Percentiles rank a stretch among this genome's conserved stretches.
These are phyloP conservation scores for Saccharomycopsis hybrid DNA, from an alignment of 1,139 yeast species.

Conservation along the genomic window DNA sequence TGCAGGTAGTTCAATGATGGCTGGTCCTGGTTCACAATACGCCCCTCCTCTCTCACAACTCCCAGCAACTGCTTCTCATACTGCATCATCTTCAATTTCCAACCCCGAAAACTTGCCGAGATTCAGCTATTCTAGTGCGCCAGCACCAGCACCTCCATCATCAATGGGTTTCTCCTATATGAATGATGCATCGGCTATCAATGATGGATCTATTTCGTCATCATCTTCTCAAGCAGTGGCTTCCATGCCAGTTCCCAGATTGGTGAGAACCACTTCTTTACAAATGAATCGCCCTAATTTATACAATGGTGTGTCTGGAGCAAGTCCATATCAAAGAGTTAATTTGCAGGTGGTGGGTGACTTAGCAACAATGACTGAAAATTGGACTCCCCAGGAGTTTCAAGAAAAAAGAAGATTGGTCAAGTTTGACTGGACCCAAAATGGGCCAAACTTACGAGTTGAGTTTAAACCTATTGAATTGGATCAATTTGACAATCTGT, in stretches of 20 bases:
- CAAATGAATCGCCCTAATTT: constrained; percentile 3
- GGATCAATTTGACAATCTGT: constrained; percentile 22
- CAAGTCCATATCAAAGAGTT: constrained; percentile 20
- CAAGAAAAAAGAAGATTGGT: constrained; percentile 34
- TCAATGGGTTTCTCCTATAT: too few species aligned
- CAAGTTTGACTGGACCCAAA: constrained; percentile 29
- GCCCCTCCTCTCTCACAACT: background rate
- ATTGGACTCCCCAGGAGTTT: constrained; percentile 35
- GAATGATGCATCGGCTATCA: too few species aligned
- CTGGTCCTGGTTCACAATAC: background rate
- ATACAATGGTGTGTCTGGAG: background rate
- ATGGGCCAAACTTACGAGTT: constrained; percentile 23
- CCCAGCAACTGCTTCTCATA: background rate
- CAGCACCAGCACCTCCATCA: too few species aligned
- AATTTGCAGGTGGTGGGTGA: constrained; percentile 24
- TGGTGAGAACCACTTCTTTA: constrained; percentile 15
- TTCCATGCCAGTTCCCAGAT: constrained; percentile 11
- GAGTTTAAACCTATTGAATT: constrained; percentile 23
- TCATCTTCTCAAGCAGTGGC: too few species aligned
- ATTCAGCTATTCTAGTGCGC: constrained; percentile 5
- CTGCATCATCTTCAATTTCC: background rate
- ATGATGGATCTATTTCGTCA: too few species aligned
- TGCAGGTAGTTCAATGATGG: background rate
- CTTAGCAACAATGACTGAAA: constrained; percentile 28
- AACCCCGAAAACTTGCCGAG: constrained; percentile 1